Percentiles rank a stretch among this genome's conserved stretches.
Evolutionary conservation across 2,329 filamentous ascomycete species (phyloP).

Genomic region (Parastagonospora avenae): DNA sequence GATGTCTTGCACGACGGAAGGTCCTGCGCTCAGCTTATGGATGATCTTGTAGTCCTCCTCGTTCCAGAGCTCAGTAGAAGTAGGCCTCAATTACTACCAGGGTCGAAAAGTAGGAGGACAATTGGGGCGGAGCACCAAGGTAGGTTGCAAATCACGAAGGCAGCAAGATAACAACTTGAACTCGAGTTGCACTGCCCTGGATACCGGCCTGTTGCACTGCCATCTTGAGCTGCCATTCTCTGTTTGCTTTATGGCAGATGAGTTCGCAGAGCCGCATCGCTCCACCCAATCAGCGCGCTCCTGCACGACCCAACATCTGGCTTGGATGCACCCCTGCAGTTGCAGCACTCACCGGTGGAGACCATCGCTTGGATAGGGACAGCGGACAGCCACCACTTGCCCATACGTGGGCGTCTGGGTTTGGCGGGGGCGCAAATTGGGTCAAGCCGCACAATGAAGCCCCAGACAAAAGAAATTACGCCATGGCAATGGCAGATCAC

Average conservation of each 20-base stretch:
- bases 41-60: background rate
- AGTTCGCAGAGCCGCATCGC: conserved; percentile 44
- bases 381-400: conserved; percentile 37
- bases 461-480: conserved; percentile 33
- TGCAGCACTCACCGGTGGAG: conserved; percentile 38
- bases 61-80: conserved; percentile 4
- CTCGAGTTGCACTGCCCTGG: conserved; percentile 37
- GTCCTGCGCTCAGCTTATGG: background rate
- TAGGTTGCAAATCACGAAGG: conserved; percentile 21
- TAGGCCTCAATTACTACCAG: conserved; percentile 12
- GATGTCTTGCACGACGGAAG: background rate
- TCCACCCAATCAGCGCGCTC: conserved; percentile 14
- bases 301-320: conserved; percentile 13
- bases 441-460: conserved; percentile 25
- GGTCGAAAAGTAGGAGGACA: conserved; percentile 16
- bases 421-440: conserved; percentile 28
- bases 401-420: conserved; percentile 31
- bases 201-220: conserved; percentile 24
- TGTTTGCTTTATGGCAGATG: conserved; percentile 34
- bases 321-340: conserved; percentile 21
- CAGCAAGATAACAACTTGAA: conserved; percentile 24
- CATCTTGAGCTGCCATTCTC: conserved; percentile 21
- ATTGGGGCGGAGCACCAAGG: conserved; percentile 36
- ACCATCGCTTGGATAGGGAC: conserved; percentile 15
- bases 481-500: conserved; percentile 26